phyloP scores from a whole-genome alignment of 768 basidiomycete genomes.

The Lactarius tabidus region DNA sequence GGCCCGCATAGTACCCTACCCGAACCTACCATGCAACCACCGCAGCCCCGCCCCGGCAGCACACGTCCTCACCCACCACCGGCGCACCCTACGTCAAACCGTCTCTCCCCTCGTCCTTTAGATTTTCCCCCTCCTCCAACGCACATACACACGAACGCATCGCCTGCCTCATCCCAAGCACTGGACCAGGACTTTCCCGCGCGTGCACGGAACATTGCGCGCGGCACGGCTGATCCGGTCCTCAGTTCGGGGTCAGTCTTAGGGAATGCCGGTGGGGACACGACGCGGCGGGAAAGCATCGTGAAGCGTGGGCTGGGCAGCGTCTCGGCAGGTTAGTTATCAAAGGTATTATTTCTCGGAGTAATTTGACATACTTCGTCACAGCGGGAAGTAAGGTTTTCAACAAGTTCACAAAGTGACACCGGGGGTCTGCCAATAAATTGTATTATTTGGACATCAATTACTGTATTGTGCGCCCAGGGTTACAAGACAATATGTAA shows the following conservation, averaged over 20 bases:
- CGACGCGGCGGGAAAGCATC: background rate
- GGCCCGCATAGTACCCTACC: background rate
- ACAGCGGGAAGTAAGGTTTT: slow-evolving; percentile 15
- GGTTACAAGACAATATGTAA: background rate
- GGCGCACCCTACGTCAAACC: background rate
- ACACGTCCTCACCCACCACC: background rate
- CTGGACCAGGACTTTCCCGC: background rate
- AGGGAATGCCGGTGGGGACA: background rate
- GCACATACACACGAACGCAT: slow-evolving; percentile 5
- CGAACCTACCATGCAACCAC: background rate
- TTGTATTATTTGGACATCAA: background rate
- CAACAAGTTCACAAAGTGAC: slow-evolving; percentile 15
- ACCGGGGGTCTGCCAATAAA: too few relatives aligned
- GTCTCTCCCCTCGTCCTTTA: background rate
- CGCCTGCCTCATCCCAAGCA: background rate
- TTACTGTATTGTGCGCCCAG: background rate
- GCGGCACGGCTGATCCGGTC: background rate
- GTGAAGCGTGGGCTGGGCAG: background rate
- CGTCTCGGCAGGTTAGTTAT: slow-evolving; percentile 18
- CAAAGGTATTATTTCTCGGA: background rate
- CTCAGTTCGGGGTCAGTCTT: background rate
- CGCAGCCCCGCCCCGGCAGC: background rate
- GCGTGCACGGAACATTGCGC: slow-evolving; percentile 21
- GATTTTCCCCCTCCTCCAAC: background rate
- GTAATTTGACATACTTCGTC: background rate